phyloP scores from a whole-genome alignment of 163 green algal species.

The Scenedesmus sp. region DNA sequence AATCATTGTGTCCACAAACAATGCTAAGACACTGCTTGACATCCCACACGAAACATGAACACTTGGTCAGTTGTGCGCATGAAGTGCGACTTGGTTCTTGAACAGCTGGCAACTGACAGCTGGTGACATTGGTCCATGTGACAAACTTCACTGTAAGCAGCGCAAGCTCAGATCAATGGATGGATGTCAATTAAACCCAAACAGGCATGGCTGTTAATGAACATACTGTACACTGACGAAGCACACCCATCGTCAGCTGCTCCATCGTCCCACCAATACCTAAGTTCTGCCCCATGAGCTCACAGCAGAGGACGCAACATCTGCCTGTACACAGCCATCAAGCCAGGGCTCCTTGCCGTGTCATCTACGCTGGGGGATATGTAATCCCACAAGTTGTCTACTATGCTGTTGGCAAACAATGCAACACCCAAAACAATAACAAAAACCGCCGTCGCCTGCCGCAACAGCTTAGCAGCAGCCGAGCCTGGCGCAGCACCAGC shows the following conservation, averaged over 20 bases:
- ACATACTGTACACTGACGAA: not conserved
- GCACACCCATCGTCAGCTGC: not conserved
- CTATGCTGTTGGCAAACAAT: slow-evolving; percentile 43
- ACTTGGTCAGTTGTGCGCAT: too few species aligned
- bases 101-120: too few species aligned
- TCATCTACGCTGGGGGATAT: not conserved
- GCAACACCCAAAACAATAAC: slow-evolving; percentile 26
- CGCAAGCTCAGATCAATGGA: too few species aligned
- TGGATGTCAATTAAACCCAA: too few species aligned
- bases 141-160: too few species aligned
- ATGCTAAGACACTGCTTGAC: too few species aligned
- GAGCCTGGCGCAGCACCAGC: not conserved
- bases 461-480: not conserved
- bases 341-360: not conserved
- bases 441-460: slow-evolving; percentile 2
- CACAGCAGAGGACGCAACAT: not conserved
- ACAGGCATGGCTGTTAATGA: too few species aligned
- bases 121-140: too few species aligned
- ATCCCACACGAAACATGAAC: too few species aligned
- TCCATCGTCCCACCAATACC: not conserved
- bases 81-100: too few species aligned
- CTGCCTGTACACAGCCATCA: not conserved
- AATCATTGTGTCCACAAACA: too few species aligned
- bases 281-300: not conserved
- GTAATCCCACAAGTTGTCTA: slow-evolving; percentile 15